Percentiles rank a stretch among this genome's conserved stretches.
These are phyloP conservation scores for Benincasa hispida DNA, from an alignment of 306 rosid species.

Conservation along the genomic window DNA sequence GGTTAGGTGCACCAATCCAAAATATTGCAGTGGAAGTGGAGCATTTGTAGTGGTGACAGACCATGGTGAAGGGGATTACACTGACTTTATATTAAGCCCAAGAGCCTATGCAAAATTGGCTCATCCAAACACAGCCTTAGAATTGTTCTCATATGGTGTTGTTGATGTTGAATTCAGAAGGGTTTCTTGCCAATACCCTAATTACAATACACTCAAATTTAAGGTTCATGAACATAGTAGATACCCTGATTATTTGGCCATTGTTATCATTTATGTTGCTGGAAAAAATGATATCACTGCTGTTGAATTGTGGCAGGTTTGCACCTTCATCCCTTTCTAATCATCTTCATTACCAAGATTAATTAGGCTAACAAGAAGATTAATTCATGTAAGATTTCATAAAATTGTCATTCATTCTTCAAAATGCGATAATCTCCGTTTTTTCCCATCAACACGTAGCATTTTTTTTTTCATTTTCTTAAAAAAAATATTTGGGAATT, in stretches of 20 bases:
- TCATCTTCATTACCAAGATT: too few species aligned
- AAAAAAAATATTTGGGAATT: too few species aligned
- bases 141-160: slow-evolving; percentile 30
- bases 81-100: slow-evolving; percentile 43
- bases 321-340: too few species aligned
- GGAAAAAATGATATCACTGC: slow-evolving; percentile 52
- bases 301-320: slow-evolving; percentile 42
- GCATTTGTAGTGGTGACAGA: slow-evolving; percentile 34
- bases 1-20: slow-evolving; percentile 39
- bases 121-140: not conserved
- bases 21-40: slow-evolving; percentile 26
- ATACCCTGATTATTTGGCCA: slow-evolving; percentile 48
- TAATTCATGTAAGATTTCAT: too few species aligned
- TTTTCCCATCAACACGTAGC: too few species aligned
- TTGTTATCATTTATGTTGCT: slow-evolving; percentile 21
- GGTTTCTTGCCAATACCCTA: slow-evolving; percentile 37
- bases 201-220: slow-evolving; percentile 17
- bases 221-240: slow-evolving; percentile 52
- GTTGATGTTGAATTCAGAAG: slow-evolving; percentile 40
- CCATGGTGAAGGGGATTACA: slow-evolving; percentile 41
- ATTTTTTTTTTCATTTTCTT: too few species aligned
- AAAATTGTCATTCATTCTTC: too few species aligned
- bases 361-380: too few species aligned
- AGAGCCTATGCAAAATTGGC: slow-evolving; percentile 29
- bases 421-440: too few species aligned